These are phyloP conservation scores for Jaapia argillacea DNA, from an alignment of 768 basidiomycete species.

Conservation along the genomic window DNA sequence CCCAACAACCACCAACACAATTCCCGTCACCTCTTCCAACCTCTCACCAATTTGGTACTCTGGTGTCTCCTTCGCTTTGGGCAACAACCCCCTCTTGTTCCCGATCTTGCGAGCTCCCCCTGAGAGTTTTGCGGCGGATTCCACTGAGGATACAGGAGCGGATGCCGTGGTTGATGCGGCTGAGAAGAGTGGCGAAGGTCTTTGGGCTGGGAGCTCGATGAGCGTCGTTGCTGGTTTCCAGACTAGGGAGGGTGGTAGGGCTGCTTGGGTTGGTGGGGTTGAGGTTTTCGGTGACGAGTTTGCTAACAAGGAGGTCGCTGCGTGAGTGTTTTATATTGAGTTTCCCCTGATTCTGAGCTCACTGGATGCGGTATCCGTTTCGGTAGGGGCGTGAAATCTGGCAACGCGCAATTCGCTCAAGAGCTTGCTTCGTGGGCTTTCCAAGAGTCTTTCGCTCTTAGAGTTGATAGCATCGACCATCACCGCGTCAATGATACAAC, in stretches of 20 bases:
- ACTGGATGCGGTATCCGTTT: conserved; percentile 1
- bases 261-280: conserved; percentile 74
- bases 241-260: conserved; percentile 63
- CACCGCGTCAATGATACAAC: conserved; percentile 54
- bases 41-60: conserved; percentile 66
- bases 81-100: conserved; percentile 68
- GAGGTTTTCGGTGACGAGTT: conserved; percentile 74
- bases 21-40: conserved; percentile 39
- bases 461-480: conserved; percentile 68
- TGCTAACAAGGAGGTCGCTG: conserved; percentile 49
- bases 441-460: conserved; percentile 74
- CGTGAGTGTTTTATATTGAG: conserved; percentile 31
- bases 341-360: no score
- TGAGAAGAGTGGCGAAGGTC: conserved; percentile 67
- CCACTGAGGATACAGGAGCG: conserved; percentile 42
- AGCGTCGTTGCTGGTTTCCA: conserved; percentile 87
- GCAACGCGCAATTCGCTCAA: conserved; percentile 63
- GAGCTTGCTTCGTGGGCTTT: conserved; percentile 87
- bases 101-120: conserved; percentile 73
- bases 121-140: conserved; percentile 69
- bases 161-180: conserved; percentile 61
- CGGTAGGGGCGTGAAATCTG: conserved; percentile 47
- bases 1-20: conserved; percentile 29
- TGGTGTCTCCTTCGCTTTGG: conserved; percentile 54
- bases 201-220: conserved; percentile 75